These are phyloP conservation scores for Heterotrichella gracilis DNA, from an alignment of 352 stramenopile genomes.

Conservation along the genomic window DNA sequence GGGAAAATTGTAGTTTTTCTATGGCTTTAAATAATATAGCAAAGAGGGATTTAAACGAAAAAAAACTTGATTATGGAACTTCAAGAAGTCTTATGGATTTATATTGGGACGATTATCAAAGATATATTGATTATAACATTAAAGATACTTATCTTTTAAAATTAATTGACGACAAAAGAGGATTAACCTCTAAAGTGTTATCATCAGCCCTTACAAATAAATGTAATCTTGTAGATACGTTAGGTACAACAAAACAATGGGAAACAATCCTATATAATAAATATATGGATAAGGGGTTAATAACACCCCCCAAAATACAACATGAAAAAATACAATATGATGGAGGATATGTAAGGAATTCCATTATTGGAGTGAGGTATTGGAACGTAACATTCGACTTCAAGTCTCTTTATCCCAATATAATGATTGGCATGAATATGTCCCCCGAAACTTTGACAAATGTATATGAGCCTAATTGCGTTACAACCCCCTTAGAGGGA, in stretches of 20 bases:
- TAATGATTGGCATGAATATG: constrained; percentile 6
- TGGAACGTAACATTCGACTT: background rate
- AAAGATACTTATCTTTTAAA: constrained; percentile 9
- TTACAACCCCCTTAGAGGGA: too few relatives aligned
- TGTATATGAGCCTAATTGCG: too few relatives aligned
- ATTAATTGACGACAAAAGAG: background rate
- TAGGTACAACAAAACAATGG: background rate
- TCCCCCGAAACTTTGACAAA: background rate
- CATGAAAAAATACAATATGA: constrained; percentile 4
- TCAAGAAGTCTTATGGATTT: background rate
- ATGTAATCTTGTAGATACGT: background rate
- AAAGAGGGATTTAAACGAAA: background rate
- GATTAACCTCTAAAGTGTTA: background rate
- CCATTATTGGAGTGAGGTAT: background rate
- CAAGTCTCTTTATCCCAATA: constrained; percentile 12
- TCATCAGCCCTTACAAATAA: background rate
- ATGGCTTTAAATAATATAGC: background rate
- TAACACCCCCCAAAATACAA: background rate
- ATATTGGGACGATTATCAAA: constrained; percentile 12
- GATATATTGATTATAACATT: constrained; percentile 10
- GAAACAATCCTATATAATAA: constrained; percentile 1
- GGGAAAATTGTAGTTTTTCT: too few relatives aligned
- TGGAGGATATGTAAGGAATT: constrained; percentile 9
- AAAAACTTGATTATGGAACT: constrained; percentile 9
- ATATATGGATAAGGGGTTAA: background rate